A percentile compares a stretch with the other conserved stretches of the same genome.
These are phyloP conservation scores for Byssothecium circinans DNA, from an alignment of 2,329 filamentous ascomycete species.

Conservation along the genomic window DNA sequence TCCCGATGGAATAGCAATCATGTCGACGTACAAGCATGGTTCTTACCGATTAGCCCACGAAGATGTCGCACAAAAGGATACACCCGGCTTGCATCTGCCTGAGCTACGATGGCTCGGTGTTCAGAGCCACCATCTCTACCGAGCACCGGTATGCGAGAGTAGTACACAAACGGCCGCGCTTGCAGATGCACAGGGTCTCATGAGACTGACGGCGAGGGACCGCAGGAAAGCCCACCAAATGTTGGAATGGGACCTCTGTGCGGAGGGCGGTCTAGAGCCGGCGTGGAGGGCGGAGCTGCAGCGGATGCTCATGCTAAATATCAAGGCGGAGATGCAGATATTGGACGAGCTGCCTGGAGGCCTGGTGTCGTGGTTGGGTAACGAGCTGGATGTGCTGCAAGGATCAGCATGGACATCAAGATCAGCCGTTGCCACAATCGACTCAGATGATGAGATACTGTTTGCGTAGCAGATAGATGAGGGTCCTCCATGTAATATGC, in stretches of 20 bases:
- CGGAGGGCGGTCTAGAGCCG: constrained; percentile 36
- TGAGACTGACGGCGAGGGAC: constrained; percentile 59
- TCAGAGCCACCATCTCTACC: constrained; percentile 37
- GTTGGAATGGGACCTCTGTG: constrained; percentile 49
- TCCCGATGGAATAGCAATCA: constrained; percentile 73
- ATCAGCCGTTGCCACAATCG: constrained; percentile 2
- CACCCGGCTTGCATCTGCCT: constrained; percentile 44
- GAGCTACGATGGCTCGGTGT: constrained; percentile 67
- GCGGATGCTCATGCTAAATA: constrained; percentile 70
- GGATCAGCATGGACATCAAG: constrained; percentile 3
- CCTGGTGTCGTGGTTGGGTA: constrained; percentile 33
- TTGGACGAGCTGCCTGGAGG: constrained; percentile 53
- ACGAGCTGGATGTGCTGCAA: constrained; percentile 19
- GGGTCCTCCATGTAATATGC: background rate
- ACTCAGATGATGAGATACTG: constrained; percentile 30
- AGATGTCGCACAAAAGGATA: constrained; percentile 45
- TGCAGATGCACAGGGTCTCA: constrained; percentile 44
- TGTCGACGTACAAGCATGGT: constrained; percentile 72
- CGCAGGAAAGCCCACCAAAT: constrained; percentile 59
- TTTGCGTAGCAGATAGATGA: constrained; percentile 19
- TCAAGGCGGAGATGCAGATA: constrained; percentile 78
- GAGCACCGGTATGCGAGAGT: constrained; percentile 15
- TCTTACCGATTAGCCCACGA: constrained; percentile 67
- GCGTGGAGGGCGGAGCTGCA: constrained; percentile 63
- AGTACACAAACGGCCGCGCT: constrained; percentile 11